Evolutionary conservation across 306 rosid genomes (phyloP).

Genomic region (Psophocarpus tetragonolobus): DNA sequence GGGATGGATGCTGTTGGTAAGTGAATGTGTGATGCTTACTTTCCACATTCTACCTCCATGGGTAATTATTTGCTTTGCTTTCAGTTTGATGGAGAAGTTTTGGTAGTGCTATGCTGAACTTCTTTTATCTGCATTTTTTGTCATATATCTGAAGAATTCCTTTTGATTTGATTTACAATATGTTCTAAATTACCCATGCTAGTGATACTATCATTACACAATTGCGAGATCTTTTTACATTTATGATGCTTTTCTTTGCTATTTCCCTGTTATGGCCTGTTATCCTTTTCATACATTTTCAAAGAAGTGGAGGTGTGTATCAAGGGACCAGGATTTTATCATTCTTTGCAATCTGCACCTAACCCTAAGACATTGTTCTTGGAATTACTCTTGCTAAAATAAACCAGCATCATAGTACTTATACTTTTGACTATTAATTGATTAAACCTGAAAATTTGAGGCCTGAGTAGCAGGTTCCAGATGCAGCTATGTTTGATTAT

Average conservation of each 20-base stretch:
- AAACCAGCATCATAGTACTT: neutral
- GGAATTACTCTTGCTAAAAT: neutral
- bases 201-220: neutral
- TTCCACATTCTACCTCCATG: neutral
- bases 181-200: neutral
- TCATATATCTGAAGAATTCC: neutral
- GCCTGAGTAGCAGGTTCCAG: neutral
- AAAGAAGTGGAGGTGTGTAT: neutral
- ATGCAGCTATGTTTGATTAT: neutral
- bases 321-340: neutral
- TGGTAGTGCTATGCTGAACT: neutral
- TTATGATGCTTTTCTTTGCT: constrained; percentile 13
- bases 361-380: neutral
- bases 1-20: constrained; percentile 93
- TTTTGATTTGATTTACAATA: neutral
- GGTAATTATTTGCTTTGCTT: neutral
- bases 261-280: neutral
- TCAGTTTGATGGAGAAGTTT: constrained; percentile 1
- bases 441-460: neutral
- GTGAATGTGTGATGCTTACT: constrained; percentile 40
- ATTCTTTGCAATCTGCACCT: constrained; percentile 18
- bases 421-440: neutral
- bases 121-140: neutral
- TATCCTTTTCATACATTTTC: neutral
- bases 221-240: neutral